Evolutionary conservation across 1,284 basidiomycete species (phyloP).

Genomic region (Cutaneotrichosporon sp.): DNA sequence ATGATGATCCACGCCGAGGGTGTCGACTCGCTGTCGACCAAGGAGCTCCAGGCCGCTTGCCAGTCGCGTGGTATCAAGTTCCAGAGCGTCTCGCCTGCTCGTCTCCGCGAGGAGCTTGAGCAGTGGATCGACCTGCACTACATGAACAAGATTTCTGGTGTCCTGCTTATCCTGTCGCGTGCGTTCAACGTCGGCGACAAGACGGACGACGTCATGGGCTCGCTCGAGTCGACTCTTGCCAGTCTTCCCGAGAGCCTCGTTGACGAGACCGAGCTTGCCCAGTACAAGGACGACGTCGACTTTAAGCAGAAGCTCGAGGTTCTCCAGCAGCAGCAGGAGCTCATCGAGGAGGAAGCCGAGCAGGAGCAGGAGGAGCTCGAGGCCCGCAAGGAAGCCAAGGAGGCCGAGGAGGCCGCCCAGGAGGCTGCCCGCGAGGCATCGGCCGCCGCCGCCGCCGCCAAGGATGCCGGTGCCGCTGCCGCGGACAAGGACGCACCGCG

Average conservation of each 20-base stretch:
- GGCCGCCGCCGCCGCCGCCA: conserved; percentile 51
- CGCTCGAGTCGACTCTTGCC: conserved; percentile 84
- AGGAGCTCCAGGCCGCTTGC: conserved; percentile 87
- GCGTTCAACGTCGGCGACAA: conserved; percentile 91
- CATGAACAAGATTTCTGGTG: conserved; percentile 78
- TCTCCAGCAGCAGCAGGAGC: conserved; percentile 94
- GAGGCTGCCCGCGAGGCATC: conserved; percentile 57
- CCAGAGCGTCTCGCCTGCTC: conserved; percentile 70
- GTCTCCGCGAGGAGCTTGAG: conserved; percentile 78
- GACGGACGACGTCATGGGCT: conserved; percentile 74
- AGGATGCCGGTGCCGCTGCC: conserved; percentile 31
- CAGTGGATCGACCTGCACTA: conserved; percentile 95
- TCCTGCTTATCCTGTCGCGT: conserved; percentile 82
- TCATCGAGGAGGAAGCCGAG: conserved; percentile 98
- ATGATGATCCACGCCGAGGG: conserved; percentile 82
- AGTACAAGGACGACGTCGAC: conserved; percentile 77
- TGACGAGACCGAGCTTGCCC: conserved; percentile 93
- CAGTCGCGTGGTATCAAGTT: conserved; percentile 93
- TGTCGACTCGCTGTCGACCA: conserved; percentile 79
- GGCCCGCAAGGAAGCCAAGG: conserved; percentile 75
- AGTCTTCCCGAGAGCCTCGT: conserved; percentile 92
- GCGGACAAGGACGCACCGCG: not conserved
- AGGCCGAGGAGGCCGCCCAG: conserved; percentile 55
- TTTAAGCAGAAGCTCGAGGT: conserved; percentile 99
- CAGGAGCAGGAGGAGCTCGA: conserved; percentile 95